phyloP scores from a whole-genome alignment of 148 eudicot genomes.

The Heliosperma pusillum region DNA sequence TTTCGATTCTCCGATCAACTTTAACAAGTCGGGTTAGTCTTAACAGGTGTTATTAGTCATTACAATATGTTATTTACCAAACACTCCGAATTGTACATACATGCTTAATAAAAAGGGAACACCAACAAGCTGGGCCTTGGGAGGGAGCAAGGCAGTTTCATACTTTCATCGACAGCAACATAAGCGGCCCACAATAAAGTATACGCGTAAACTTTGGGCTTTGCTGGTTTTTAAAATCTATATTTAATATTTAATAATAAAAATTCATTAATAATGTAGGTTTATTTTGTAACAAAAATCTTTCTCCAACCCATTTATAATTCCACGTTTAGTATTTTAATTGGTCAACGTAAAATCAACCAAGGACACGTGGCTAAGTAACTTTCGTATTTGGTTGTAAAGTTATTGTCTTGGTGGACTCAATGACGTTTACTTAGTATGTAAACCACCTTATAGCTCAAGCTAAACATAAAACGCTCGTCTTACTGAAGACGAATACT shows the following conservation, averaged over 20 bases:
- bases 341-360: slow-evolving; percentile 5
- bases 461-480: no score
- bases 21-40: no score
- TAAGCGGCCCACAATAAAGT: slow-evolving; percentile 24
- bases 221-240: neutral
- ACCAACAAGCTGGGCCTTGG: neutral
- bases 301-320: neutral
- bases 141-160: neutral
- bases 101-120: neutral
- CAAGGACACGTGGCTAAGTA: slow-evolving; percentile 26
- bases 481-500: no score
- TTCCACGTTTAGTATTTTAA: neutral
- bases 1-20: no score
- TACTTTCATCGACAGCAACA: neutral
- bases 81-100: no score
- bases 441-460: neutral
- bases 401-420: neutral
- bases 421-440: neutral
- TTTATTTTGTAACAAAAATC: neutral
- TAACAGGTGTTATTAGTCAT: no score
- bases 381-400: neutral
- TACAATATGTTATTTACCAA: no score
- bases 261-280: no score
- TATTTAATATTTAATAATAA: no score
- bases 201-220: slow-evolving; percentile 26